phyloP scores from a whole-genome alignment of 2,329 filamentous ascomycete species.

The Lecanosticta acicola region DNA sequence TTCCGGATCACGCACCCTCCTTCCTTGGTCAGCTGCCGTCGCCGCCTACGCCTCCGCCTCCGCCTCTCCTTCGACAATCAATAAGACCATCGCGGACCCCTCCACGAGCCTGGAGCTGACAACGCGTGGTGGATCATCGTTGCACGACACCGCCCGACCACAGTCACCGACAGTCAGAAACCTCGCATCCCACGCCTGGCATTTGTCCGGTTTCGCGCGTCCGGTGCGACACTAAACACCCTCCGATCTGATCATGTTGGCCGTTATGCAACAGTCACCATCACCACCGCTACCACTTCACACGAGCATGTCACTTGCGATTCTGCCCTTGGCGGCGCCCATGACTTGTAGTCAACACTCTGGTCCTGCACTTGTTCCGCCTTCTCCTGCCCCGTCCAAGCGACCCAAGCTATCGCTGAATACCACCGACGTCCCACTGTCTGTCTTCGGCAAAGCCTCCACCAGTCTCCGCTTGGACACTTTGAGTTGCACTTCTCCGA shows the following conservation, averaged over 20 bases:
- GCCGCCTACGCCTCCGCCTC: no score
- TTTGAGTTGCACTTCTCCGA: slow-evolving; percentile 54
- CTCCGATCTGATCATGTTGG: slow-evolving; percentile 27
- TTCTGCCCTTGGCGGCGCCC: slow-evolving; percentile 32
- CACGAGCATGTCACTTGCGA: slow-evolving; percentile 43
- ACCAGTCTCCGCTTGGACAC: slow-evolving; percentile 50
- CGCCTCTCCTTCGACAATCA: slow-evolving; percentile 2
- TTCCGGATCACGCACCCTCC: slow-evolving; percentile 1
- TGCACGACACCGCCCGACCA: background rate
- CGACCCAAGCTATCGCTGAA: slow-evolving; percentile 58
- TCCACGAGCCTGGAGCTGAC: background rate
- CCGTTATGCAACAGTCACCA: slow-evolving; percentile 22
- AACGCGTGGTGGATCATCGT: background rate
- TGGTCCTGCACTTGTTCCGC: slow-evolving; percentile 14
- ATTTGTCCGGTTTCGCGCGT: slow-evolving; percentile 1
- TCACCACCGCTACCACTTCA: slow-evolving; percentile 26
- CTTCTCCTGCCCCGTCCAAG: slow-evolving; percentile 28
- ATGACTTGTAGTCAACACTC: slow-evolving; percentile 24
- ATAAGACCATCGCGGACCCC: slow-evolving; percentile 4
- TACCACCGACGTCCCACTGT: slow-evolving; percentile 41
- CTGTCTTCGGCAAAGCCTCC: slow-evolving; percentile 50
- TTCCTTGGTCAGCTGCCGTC: slow-evolving; percentile 4
- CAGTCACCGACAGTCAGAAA: background rate
- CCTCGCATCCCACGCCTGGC: background rate
- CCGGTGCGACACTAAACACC: slow-evolving; percentile 1